Evolutionary conservation across 2,329 filamentous ascomycete genomes (phyloP).

Genomic region (Ophiostoma himal-ulmi): DNA sequence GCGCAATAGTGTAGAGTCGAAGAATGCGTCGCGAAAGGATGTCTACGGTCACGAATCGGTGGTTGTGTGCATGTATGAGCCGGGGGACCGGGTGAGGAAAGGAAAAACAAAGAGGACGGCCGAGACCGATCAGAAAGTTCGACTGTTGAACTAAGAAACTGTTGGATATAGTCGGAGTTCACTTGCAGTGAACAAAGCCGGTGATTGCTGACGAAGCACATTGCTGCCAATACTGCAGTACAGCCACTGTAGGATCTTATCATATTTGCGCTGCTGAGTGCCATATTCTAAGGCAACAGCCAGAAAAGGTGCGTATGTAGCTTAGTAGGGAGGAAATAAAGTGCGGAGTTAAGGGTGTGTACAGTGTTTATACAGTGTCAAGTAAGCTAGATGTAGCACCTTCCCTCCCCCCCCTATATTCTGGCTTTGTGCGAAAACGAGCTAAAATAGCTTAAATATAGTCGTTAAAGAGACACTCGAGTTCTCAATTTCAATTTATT

Average conservation of each 20-base stretch:
- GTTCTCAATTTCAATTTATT: neutral
- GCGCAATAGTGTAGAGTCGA: neutral
- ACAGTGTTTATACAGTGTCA: neutral
- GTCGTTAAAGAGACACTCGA: neutral
- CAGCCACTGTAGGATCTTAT: neutral
- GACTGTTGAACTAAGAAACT: conserved; percentile 7
- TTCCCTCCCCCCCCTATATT: neutral
- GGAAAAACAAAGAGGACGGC: neutral
- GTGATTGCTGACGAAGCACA: conserved; percentile 4
- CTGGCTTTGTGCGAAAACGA: neutral
- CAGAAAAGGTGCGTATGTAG: neutral
- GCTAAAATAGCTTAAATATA: neutral
- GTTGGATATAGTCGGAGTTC: neutral
- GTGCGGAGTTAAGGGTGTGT: neutral
- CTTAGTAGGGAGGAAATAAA: neutral
- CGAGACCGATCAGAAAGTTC: neutral
- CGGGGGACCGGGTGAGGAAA: conserved; percentile 1
- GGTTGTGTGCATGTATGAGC: neutral
- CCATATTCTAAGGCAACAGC: neutral
- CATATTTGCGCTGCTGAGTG: neutral
- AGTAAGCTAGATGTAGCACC: neutral
- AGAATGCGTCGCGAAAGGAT: neutral
- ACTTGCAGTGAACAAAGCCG: neutral
- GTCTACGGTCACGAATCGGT: conserved; percentile 2
- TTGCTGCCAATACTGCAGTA: neutral